phyloP scores from a whole-genome alignment of 1,284 basidiomycete species.

The Puccinia sorghi region DNA sequence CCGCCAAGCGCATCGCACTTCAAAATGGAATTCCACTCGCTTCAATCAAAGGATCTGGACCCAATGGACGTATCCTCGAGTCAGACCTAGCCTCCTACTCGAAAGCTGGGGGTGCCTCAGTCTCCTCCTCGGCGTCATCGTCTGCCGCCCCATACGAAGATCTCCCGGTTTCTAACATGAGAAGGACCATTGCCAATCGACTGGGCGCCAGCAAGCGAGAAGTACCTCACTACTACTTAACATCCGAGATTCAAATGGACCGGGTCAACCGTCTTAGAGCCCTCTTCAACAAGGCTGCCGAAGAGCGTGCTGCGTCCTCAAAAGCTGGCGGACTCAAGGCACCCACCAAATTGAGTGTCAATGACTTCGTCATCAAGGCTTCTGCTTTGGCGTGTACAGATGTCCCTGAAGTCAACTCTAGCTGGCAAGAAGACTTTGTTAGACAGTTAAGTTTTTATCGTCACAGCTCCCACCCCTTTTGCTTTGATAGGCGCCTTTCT shows the following conservation, averaged over 20 bases:
- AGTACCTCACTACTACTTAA: constrained; percentile 96
- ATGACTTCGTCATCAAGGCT: constrained; percentile 98
- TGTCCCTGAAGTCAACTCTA: constrained; percentile 96
- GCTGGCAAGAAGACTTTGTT: constrained; percentile 95
- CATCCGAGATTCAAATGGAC: constrained; percentile 95
- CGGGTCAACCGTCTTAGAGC: constrained; percentile 89
- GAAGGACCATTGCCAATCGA: constrained; percentile 84
- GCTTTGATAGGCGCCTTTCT: not conserved
- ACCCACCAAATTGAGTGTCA: constrained; percentile 81
- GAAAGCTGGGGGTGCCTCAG: constrained; percentile 61
- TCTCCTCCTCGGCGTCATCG: constrained; percentile 57
- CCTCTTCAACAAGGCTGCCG: constrained; percentile 84
- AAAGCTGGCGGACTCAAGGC: constrained; percentile 71
- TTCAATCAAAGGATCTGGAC: constrained; percentile 91
- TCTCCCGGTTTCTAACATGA: constrained; percentile 90
- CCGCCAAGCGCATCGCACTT: constrained; percentile 94
- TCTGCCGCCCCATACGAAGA: constrained; percentile 72
- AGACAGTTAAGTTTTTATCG: constrained; percentile 69
- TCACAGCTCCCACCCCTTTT: not conserved
- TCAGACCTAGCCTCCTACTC: constrained; percentile 72
- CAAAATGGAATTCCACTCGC: constrained; percentile 89
- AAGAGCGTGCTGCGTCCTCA: constrained; percentile 62
- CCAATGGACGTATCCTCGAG: constrained; percentile 87
- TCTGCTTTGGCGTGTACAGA: constrained; percentile 84
- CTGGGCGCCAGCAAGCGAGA: constrained; percentile 90